Evolutionary conservation across 768 basidiomycete species (phyloP), one percentile per base, ranked within the genome.

Genomic region (Neoboletus magnificus): DNA sequence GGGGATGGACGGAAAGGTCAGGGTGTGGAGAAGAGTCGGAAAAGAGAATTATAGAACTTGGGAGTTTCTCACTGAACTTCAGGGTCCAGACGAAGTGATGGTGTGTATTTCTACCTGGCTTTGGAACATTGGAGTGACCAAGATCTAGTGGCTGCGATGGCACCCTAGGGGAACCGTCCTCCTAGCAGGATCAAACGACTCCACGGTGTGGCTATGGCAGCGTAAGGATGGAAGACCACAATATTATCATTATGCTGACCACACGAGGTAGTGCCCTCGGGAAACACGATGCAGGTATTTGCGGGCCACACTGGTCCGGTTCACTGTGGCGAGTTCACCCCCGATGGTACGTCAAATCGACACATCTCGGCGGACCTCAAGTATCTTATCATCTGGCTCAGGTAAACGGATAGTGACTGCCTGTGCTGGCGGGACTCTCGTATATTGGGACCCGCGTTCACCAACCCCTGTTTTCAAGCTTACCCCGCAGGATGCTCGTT

Each of bases 131-230:
- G 41, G 11, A 42, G 40, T n/a, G 48, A 59, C 54, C 45, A 62
- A 50, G 12, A 22, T 1, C 5, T 35, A 98, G 95, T 98, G 92
- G 81, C 66, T 98, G 48, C 79, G 84, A 75, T 99, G 96, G 96
- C 97, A 99, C 77, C 97, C 97, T 0, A 95, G 87, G 69, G 97
- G 95, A 6, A 73, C 77, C 37, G 87, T 96, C 2, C 80, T 99
- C 0, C 79, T 98, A 5, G 93, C 91, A 1, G 97, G 97, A 40
- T 89, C 91, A 9, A 92, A 96, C 62, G 96, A 98, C 71, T 82
- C 87, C 8, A 96, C 91, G 1, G 84, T 93, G 25, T 99, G 97
- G 97, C 76, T 99, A 60, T 99, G 94, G 94, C 93, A 98, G 77
- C 75, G 96, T 97, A 71, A 63, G 87, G 73, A n/a, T 8, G 12